Percentiles rank a stretch among this genome's conserved stretches.
Evolutionary conservation across 345 rosid species (phyloP).

Genomic region (Citrus glauca): DNA sequence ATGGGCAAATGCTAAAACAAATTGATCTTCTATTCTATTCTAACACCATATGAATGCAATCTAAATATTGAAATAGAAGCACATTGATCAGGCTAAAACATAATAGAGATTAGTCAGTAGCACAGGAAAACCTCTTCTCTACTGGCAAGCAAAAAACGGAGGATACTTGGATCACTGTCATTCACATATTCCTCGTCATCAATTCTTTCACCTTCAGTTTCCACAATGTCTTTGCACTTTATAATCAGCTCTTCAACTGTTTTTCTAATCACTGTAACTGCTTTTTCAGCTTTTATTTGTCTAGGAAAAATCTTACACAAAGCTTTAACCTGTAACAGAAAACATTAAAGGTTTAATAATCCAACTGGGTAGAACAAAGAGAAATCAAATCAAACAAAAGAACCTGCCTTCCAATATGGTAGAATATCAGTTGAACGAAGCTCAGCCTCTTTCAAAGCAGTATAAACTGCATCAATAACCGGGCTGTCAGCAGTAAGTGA

Average conservation of each 20-base stretch:
- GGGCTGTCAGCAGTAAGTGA: slow-evolving; percentile 75
- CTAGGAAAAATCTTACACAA: slow-evolving; percentile 86
- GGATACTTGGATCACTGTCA: slow-evolving; percentile 88
- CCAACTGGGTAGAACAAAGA: background rate
- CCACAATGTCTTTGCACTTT: slow-evolving; percentile 87
- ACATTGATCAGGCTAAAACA: background rate
- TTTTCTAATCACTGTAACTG: slow-evolving; percentile 64
- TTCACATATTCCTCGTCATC: slow-evolving; percentile 85
- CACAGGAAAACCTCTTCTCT: slow-evolving; percentile 69
- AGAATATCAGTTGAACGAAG: slow-evolving; percentile 85
- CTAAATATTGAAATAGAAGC: background rate
- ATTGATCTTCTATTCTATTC: background rate
- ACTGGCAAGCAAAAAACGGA: slow-evolving; percentile 92
- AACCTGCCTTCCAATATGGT: slow-evolving; percentile 91
- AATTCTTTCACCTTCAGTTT: slow-evolving; percentile 84
- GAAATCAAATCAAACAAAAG: background rate
- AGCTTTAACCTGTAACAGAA: slow-evolving; percentile 41
- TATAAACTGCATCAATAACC: slow-evolving; percentile 86
- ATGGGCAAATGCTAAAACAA: background rate
- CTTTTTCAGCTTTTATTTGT: slow-evolving; percentile 89
- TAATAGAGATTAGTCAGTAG: background rate
- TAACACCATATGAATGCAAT: background rate
- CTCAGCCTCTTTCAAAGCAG: slow-evolving; percentile 93
- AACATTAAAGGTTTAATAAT: slow-evolving; percentile 1
- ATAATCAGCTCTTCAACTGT: slow-evolving; percentile 80